Conservation (phyloP, 768 basidiomycete genomes). For the Phallus indusiatus region DNA sequence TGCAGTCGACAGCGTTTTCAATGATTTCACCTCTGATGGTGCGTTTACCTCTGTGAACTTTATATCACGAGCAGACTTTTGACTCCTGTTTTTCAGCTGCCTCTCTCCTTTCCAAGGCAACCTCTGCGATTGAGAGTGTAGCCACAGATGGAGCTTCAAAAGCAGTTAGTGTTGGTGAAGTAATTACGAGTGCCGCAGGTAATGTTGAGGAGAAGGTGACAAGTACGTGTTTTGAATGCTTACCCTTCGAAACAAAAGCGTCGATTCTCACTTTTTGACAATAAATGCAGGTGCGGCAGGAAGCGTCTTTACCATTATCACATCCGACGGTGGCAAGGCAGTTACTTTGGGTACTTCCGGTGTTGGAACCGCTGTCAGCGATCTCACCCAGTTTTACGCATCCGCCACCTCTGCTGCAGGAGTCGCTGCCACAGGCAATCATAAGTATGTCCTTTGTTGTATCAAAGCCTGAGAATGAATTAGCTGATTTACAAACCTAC, state of each 20-base stretch:
- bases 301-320: conserved; percentile 42
- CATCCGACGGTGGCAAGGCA: conserved; percentile 47
- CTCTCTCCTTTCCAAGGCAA: neutral
- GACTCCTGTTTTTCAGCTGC: neutral
- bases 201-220: conserved; percentile 24
- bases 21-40: neutral
- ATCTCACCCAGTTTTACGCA: conserved; percentile 34
- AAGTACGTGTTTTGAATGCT: neutral
- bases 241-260: neutral
- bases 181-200: conserved; percentile 22
- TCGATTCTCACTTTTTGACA: neutral
- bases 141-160: neutral
- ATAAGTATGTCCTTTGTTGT: neutral
- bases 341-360: conserved; percentile 46
- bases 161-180: conserved; percentile 15
- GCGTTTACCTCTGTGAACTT: neutral
- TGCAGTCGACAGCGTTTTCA: neutral
- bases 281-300: conserved; percentile 41
- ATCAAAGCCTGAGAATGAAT: neutral
- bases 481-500: neutral
- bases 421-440: neutral
- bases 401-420: conserved; percentile 22
- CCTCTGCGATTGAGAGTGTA: neutral
- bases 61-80: neutral
- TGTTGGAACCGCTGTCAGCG: conserved; percentile 42